Evolutionary conservation across 2,329 filamentous ascomycete genomes (phyloP), one percentile per base, ranked within the genome.

Genomic region (Blastomyces gilchristii): DNA sequence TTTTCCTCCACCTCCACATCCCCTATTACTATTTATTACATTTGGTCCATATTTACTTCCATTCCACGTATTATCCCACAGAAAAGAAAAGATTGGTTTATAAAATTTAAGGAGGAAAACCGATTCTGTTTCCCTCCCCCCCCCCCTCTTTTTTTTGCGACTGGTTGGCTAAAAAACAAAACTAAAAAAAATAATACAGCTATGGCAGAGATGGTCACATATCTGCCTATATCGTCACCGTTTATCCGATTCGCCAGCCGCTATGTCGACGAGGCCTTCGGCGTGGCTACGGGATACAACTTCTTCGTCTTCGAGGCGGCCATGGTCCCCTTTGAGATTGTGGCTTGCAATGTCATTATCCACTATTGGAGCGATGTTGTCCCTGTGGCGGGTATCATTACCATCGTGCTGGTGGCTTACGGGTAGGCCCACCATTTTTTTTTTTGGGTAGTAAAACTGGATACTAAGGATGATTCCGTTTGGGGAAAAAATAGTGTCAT

Each of bases 291-390:
- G 22, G 78, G 77, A 4, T 81, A 78, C 72, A 82, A 81, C 65
- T 82, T 81, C 68, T 81, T 81, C 69, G 69, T 82, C 58, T 80
- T 80, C 63, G 77, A 81, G 70, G 80, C 78, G 7, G 73, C 78
- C 7, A 71, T 82, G 58, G 78, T 82, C 3, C 81, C 81, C 0
- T 82, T 82, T 62, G 81, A 83, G 66, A 77, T 82, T 52, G 78
- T 79, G 14, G 80, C 80, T 4, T 76, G 80, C 69, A 81, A 77
- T 62, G 70, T 81, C 59, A 79, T 82, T 28, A 74, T 82, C 63
- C 74, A 76, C 28, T 83, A 78, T 66, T 83, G 80, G 80, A 80
- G 72, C 28, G 72, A 77, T 63, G 70, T 71, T 16, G 75, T 80
- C 1, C 80, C 80, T 4, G 74, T 76, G 0, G 78, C 75, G 25